phyloP scores from a whole-genome alignment of 2,329 filamentous ascomycete genomes.

The Parastagonospora nodorum region DNA sequence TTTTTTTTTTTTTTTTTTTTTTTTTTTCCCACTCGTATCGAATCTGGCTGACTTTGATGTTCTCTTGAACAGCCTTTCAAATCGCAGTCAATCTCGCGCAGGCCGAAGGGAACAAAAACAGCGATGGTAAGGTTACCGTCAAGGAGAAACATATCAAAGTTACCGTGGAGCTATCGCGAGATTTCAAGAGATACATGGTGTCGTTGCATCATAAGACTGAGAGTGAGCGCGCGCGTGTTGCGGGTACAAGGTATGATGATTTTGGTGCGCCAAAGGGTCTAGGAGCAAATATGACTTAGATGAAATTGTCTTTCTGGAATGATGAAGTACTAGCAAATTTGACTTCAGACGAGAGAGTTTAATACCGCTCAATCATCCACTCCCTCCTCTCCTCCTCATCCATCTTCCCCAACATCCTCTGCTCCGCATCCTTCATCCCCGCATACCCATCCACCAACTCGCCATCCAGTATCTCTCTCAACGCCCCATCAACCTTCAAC shows the following conservation, averaged over 20 bases:
- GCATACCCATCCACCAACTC: slow-evolving; percentile 63
- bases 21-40: slow-evolving; percentile 12
- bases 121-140: slow-evolving; percentile 1
- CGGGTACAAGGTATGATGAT: no score
- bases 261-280: no score
- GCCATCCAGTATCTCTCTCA: slow-evolving; percentile 55
- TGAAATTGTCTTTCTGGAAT: no score
- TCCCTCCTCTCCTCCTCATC: slow-evolving; percentile 52
- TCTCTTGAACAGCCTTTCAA: slow-evolving; percentile 19
- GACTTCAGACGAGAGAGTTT: not conserved
- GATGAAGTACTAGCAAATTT: not conserved
- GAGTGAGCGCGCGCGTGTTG: no score
- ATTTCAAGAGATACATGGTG: slow-evolving; percentile 22
- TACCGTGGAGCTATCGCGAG: slow-evolving; percentile 18
- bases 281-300: no score
- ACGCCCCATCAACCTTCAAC: slow-evolving; percentile 54
- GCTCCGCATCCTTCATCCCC: slow-evolving; percentile 64
- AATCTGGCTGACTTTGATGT: not conserved
- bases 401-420: slow-evolving; percentile 58
- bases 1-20: no score
- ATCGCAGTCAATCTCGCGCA: slow-evolving; percentile 26
- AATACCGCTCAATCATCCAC: slow-evolving; percentile 73
- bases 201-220: slow-evolving; percentile 11
- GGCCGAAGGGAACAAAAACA: slow-evolving; percentile 15
- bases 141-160: slow-evolving; percentile 16